A percentile compares a stretch with the other conserved stretches of the same genome.
These are phyloP conservation scores for Talaromyces funiculosus DNA, from an alignment of 2,329 filamentous ascomycete genomes.

Conservation along the genomic window DNA sequence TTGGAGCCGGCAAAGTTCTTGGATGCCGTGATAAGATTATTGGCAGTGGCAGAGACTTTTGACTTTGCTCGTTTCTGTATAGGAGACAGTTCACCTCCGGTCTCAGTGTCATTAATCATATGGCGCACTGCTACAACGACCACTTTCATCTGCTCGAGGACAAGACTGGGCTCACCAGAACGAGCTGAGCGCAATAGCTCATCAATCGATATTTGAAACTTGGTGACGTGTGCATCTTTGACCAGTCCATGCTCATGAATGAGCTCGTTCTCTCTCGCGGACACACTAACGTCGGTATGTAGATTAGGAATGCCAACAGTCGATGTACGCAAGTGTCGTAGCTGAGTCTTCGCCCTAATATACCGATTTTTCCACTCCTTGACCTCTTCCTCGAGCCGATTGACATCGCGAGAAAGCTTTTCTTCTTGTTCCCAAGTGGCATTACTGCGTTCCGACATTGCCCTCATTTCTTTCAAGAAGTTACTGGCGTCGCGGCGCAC, in stretches of 20 bases:
- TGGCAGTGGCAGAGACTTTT: conserved; percentile 85
- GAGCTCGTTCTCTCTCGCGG: conserved; percentile 67
- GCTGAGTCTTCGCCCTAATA: conserved; percentile 78
- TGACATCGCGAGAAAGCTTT: conserved; percentile 67
- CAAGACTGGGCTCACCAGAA: conserved; percentile 63
- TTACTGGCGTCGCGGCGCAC: conserved; percentile 77
- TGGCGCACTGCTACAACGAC: conserved; percentile 77
- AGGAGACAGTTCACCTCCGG: conserved; percentile 51
- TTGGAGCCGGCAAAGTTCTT: conserved; percentile 82
- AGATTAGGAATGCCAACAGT: conserved; percentile 63
- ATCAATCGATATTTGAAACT: conserved; percentile 91
- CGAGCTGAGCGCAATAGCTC: conserved; percentile 77
- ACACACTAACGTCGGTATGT: conserved; percentile 35
- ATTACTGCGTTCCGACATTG: conserved; percentile 73
- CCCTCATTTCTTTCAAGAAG: conserved; percentile 84
- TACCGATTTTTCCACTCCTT: conserved; percentile 89
- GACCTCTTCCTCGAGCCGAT: conserved; percentile 73
- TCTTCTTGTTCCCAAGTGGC: conserved; percentile 76
- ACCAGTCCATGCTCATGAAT: conserved; percentile 69
- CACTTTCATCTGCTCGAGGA: conserved; percentile 79
- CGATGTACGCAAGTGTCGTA: conserved; percentile 72
- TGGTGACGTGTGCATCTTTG: conserved; percentile 87
- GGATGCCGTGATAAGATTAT: conserved; percentile 89
- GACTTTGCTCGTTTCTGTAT: conserved; percentile 67
- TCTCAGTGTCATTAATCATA: conserved; percentile 73